phyloP scores from a whole-genome alignment of 1,139 yeast genomes.

The Saccharomycopsis phalli region DNA sequence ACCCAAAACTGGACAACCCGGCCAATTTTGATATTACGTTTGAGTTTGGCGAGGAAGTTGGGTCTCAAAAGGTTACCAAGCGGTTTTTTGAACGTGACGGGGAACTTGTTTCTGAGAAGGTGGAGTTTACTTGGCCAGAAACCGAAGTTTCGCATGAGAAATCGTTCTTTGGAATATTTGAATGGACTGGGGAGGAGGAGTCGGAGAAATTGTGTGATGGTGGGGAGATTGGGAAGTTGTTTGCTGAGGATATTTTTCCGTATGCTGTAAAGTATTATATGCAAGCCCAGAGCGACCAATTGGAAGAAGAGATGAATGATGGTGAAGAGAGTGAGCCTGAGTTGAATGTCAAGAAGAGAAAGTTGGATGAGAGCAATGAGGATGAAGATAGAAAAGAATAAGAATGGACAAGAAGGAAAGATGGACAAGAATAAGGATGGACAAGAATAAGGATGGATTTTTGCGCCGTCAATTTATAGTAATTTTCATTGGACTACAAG shows the following conservation, averaged over 20 bases:
- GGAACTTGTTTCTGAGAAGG: constrained; percentile 41
- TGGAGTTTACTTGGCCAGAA: constrained; percentile 50
- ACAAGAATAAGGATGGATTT: too few relatives aligned
- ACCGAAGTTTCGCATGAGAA: background rate
- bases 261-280: constrained; percentile 67
- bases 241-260: constrained; percentile 61
- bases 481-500: too few relatives aligned
- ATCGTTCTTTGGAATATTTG: constrained; percentile 17
- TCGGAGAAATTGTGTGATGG: constrained; percentile 44
- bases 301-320: constrained; percentile 45
- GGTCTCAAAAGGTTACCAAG: constrained; percentile 47
- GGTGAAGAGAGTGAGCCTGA: constrained; percentile 42
- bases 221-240: constrained; percentile 55
- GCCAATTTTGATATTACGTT: constrained; percentile 51
- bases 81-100: constrained; percentile 40
- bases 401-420: background rate
- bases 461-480: too few relatives aligned
- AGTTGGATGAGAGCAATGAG: background rate
- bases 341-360: constrained; percentile 27
- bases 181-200: constrained; percentile 14
- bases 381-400: too few relatives aligned
- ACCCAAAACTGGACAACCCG: constrained; percentile 28
- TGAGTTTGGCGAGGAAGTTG: constrained; percentile 36
- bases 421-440: too few relatives aligned
- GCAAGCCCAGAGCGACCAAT: constrained; percentile 48